Base-by-base conservation (phyloP, 2,329 filamentous ascomycete genomes). In the Thelonectria blattea region DNA sequence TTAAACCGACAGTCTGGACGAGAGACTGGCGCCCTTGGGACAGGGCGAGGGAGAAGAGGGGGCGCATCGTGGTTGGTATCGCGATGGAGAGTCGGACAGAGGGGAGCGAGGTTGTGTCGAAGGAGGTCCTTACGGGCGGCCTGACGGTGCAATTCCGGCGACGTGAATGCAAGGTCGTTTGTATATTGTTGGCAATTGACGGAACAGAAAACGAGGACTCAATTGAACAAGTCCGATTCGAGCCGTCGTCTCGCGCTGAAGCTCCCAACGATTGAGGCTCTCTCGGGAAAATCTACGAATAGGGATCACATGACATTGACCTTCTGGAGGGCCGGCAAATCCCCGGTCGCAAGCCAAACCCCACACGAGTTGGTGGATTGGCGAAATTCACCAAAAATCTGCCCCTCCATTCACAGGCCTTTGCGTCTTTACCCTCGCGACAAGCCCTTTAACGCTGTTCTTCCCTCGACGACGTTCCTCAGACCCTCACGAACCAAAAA, bases 371-470 rank as follows among this genome's bases (percentile, higher is more conserved):
- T 70, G 27, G 73, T 72, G 71, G 69, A 73, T 74, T 76, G 70
- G 71, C 68, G 73, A 78, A 78, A 78, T 76, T 76, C 69, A 69
- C 72, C 75, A 75, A 75, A 77, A 76, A 75, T 74, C 72, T 77
- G 75, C 75, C 74, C 75, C 75, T 77, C 76, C 74, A 76, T 75
- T 47, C 45, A 47, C 68, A 65, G 66, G 64, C 62, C 59, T 51
- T 53, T 64, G 66, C 60, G 58, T 65, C 56, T 64, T 62, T 58
- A 66, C 64, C 62, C 58, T 65, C 59, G 67, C 67, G 70, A 66
- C 69, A 69, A 73, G 68, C 66, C 68, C 66, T 68, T 47, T 70
- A 70, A 52, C 61, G 54, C 12, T 62, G 61, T 59, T 54, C 57
- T 55, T 61, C 45, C 61, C 42, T 54, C 58, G 56, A 54, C 61